Evolutionary conservation across 139 green algal genomes (phyloP).

Genomic region (Chlamydomonas eustigma): DNA sequence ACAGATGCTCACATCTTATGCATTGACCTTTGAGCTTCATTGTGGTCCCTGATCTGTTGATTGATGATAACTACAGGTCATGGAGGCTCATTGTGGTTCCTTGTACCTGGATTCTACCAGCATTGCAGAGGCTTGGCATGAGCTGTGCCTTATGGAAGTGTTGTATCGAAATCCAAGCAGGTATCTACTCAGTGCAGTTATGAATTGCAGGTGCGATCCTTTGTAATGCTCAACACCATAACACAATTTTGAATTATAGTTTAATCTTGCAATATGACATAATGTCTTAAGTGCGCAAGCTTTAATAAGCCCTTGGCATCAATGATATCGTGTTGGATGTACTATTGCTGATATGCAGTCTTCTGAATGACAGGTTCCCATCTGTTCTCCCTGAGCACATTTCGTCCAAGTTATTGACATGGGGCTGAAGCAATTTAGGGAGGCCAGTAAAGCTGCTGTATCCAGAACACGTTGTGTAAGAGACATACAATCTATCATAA

Average conservation of each 20-base stretch:
- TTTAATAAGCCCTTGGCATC: not conserved
- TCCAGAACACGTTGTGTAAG: not conserved
- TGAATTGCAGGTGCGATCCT: not conserved
- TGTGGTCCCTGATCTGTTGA: not conserved
- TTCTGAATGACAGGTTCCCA: not conserved
- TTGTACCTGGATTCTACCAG: conserved; percentile 61
- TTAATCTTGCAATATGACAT: not conserved
- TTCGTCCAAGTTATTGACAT: conserved; percentile 6
- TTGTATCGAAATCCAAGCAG: not conserved
- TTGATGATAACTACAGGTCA: conserved; percentile 1
- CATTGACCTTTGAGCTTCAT: not conserved
- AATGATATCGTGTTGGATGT: not conserved
- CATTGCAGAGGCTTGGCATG: not conserved
- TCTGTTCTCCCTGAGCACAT: not conserved
- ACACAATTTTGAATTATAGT: not conserved
- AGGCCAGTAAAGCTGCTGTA: not conserved
- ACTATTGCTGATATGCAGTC: not conserved
- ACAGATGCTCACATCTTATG: not conserved
- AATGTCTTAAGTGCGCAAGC: not conserved
- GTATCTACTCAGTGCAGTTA: not conserved
- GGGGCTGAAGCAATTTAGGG: conserved; percentile 12
- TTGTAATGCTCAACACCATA: too few relatives aligned
- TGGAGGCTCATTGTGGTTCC: conserved; percentile 68
- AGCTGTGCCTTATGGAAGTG: conserved; percentile 2
- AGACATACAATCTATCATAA: too few relatives aligned